These are phyloP conservation scores for Malus hybrid DNA, from an alignment of 331 rosid genomes.

Conservation along the genomic window DNA sequence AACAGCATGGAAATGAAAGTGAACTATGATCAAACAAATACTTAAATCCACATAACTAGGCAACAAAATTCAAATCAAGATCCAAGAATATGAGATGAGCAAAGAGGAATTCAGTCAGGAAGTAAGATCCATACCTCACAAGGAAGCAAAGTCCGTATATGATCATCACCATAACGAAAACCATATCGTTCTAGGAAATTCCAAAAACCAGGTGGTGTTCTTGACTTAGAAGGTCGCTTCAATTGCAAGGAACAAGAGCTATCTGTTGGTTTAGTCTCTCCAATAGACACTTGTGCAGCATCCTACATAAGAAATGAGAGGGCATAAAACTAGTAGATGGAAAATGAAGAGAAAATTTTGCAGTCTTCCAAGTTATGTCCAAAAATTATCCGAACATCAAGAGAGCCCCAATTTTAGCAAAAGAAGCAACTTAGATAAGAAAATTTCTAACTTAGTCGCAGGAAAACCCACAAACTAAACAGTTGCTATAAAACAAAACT, in stretches of 20 bases:
- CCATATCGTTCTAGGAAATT: conserved; percentile 69
- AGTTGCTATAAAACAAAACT: not conserved
- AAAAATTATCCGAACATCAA: not conserved
- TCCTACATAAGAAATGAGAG: conserved; percentile 30
- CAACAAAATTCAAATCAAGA: not conserved
- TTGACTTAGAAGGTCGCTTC: conserved; percentile 45
- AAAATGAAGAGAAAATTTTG: not conserved
- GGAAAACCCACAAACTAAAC: not conserved
- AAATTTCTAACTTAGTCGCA: not conserved
- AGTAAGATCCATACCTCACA: conserved; percentile 61
- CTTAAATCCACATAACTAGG: conserved; percentile 3
- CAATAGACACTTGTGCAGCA: conserved; percentile 61
- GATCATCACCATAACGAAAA: conserved; percentile 55
- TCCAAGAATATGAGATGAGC: not conserved
- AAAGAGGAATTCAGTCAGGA: conserved; percentile 2
- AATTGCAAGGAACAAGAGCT: conserved; percentile 59
- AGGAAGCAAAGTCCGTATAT: conserved; percentile 76
- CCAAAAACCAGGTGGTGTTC: conserved; percentile 47
- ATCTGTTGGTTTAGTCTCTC: conserved; percentile 61
- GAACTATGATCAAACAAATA: not conserved
- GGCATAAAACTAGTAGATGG: conserved; percentile 14
- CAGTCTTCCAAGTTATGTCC: too few relatives aligned
- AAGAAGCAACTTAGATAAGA: not conserved
- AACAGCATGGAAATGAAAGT: not conserved
- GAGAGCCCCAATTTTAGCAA: not conserved